phyloP scores from a whole-genome alignment of 305 asterid genomes.

The Fraxinus platypoda region DNA sequence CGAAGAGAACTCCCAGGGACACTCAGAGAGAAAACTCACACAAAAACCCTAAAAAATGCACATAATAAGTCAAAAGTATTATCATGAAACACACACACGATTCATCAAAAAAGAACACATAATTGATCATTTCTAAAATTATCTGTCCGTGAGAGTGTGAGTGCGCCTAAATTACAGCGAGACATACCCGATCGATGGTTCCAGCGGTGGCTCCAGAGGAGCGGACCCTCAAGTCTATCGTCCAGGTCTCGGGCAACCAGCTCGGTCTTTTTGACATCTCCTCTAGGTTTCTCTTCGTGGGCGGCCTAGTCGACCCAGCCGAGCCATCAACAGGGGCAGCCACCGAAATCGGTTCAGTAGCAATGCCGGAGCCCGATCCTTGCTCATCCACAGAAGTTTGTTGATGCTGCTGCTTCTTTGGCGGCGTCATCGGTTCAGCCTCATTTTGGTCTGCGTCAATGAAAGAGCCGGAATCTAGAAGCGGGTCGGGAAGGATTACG shows the following conservation, averaged over 20 bases:
- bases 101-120: neutral
- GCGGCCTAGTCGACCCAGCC: slow-evolving; percentile 29
- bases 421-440: slow-evolving; percentile 21
- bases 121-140: neutral
- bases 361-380: slow-evolving; percentile 20
- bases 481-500: slow-evolving; percentile 46
- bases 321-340: slow-evolving; percentile 27
- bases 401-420: neutral
- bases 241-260: slow-evolving; percentile 73
- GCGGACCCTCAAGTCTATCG: slow-evolving; percentile 49
- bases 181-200: slow-evolving; percentile 53
- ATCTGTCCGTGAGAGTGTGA: neutral
- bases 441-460: slow-evolving; percentile 34
- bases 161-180: neutral
- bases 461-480: slow-evolving; percentile 50
- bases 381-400: neutral
- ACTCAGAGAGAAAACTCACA: neutral
- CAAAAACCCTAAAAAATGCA: neutral
- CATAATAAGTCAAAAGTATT: neutral
- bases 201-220: slow-evolving; percentile 74
- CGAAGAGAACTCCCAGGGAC: neutral
- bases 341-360: slow-evolving; percentile 43
- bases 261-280: slow-evolving; percentile 58
- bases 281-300: slow-evolving; percentile 38
- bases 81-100: slow-evolving; percentile 5